phyloP scores from a whole-genome alignment of 768 basidiomycete genomes.

The Imleria badia region DNA sequence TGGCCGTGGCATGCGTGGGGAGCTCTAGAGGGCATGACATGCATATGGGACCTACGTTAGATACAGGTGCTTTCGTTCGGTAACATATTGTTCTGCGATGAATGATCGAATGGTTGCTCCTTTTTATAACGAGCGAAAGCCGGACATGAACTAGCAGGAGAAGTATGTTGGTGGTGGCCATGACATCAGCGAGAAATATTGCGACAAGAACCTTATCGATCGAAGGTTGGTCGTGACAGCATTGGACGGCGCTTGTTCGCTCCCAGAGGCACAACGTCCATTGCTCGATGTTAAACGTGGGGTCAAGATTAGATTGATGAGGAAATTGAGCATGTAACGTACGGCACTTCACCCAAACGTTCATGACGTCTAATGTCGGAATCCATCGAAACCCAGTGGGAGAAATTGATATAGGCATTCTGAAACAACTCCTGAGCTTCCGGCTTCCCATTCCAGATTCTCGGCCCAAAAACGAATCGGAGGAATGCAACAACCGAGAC shows the following conservation, averaged over 20 bases:
- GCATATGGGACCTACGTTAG: constrained; percentile 7
- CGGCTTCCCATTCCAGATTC: neutral
- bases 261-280: neutral
- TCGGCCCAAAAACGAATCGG: neutral
- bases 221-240: neutral
- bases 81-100: neutral
- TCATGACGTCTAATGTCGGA: neutral
- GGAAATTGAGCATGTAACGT: neutral
- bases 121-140: neutral
- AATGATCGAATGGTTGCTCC: neutral
- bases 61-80: constrained; percentile 3
- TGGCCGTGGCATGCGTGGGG: neutral
- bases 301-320: neutral
- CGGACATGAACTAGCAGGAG: no score
- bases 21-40: neutral
- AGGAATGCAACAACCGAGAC: neutral
- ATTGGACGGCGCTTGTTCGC: neutral
- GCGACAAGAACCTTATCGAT: neutral
- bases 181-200: no score
- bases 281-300: neutral
- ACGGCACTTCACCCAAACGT: neutral
- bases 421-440: neutral
- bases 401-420: neutral
- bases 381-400: neutral
- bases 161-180: no score